Conservation (phyloP, 768 basidiomycete genomes). For the Hericium erinaceus region DNA sequence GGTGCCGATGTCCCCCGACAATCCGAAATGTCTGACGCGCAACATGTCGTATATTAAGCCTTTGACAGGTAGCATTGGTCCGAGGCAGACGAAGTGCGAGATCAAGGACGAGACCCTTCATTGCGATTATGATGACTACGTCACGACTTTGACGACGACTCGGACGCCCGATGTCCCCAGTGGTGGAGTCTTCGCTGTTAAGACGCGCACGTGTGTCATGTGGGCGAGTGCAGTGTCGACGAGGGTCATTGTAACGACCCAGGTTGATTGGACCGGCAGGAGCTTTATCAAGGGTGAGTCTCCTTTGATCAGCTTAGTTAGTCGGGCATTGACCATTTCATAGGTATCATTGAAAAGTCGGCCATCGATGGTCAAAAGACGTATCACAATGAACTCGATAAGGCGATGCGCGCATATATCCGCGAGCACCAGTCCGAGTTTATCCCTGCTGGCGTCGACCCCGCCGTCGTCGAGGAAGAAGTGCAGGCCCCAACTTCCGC, state of each 20-base stretch:
- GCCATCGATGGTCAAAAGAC: conserved; percentile 86
- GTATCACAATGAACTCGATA: conserved; percentile 78
- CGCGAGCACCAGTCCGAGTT: conserved; percentile 86
- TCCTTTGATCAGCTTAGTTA: not conserved
- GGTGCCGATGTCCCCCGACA: conserved; percentile 50
- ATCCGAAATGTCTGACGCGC: conserved; percentile 63
- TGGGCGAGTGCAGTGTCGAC: conserved; percentile 81
- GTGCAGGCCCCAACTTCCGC: conserved; percentile 22
- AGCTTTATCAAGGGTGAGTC: conserved; percentile 88
- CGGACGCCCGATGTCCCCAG: conserved; percentile 91
- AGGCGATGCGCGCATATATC: conserved; percentile 83
- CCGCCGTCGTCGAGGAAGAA: conserved; percentile 39
- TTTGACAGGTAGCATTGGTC: conserved; percentile 77
- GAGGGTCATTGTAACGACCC: conserved; percentile 76
- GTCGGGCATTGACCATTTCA: not conserved
- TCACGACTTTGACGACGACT: conserved; percentile 82
- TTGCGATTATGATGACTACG: conserved; percentile 77
- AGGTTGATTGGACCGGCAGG: conserved; percentile 93
- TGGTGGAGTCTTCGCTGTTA: conserved; percentile 87
- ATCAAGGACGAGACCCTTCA: conserved; percentile 77
- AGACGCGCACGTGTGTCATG: conserved; percentile 89
- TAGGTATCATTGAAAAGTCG: conserved; percentile 90
- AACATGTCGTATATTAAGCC: conserved; percentile 98
- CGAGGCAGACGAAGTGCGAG: conserved; percentile 93
- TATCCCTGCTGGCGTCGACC: conserved; percentile 70